Evolutionary conservation across 768 basidiomycete genomes (phyloP), one percentile per base, ranked within the genome.

Genomic region (Boletus speciosus): DNA sequence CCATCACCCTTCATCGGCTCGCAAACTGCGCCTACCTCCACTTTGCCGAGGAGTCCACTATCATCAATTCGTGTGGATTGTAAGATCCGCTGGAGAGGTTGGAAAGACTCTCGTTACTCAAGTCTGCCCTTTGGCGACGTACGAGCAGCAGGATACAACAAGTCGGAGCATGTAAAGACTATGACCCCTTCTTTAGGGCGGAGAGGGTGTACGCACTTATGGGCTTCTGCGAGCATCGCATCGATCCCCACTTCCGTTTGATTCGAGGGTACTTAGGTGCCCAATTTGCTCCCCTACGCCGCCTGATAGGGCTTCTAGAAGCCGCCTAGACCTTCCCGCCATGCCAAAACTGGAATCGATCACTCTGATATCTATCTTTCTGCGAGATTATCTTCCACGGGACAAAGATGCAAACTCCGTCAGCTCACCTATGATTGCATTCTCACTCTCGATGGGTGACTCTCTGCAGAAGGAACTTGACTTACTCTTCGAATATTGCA

Each of bases 341-440:
- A 70, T 68, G 66, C 39, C 55, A 16, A 60, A 70, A 15, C 43
- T 68, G 7, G 61, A 65, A 38, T 67, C 66, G 32, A 49, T 68
- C 44, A 59, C 62, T 29, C 47, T 69, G 7, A 60, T 54, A 56
- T 69, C 66, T 19, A 56, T 68, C 51, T 68, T 68, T 39, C 37
- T 68, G 21, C 66, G 63, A 15, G 68, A 68, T 53, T 70, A 68
- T 34, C 66, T 70, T 37, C 68, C 66, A 2, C 56, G 61, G 37
- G 50, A 70, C 37, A 68, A 63, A 37, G 53, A 61, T 32, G 56
- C 52, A 37, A 70, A 70, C 66, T 69, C 37, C 61, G 68, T 35
- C 62, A 65, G 38, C 66, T 69, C 31, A 65, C 61, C 11, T 68
- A 70, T n/a, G 68, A 68, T 38, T 68, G 68, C 42, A 68, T 65